Evolutionary conservation across 2,329 filamentous ascomycete genomes (phyloP), one percentile per base, ranked within the genome.

Genomic region (Pseudocercospora fuligena): DNA sequence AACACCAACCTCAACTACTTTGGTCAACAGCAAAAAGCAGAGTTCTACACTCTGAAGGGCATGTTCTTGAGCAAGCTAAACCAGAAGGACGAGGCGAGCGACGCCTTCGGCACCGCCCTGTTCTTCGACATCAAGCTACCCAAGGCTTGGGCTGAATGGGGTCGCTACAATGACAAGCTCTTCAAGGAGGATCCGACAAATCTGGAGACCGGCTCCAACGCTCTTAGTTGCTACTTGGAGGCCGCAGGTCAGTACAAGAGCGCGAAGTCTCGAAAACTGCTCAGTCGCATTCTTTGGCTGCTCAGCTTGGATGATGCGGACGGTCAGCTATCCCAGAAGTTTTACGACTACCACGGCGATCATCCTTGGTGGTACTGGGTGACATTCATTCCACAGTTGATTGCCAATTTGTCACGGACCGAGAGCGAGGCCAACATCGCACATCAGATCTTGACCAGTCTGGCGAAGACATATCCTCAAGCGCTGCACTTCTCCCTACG

Each of bases 281-380:
- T 99, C 29, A 93, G 94, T 63, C 89, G 95, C 47, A 96, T 99
- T 59, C 84, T 99, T 58, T 99, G 95, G 95, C 85, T 99, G 54
- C 86, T 99, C 53, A 98, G 94, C 79, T 84, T 99, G 71, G 95
- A 99, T 76, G 93, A 97, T 75, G 85, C 92, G 0, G 92, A 93
- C 76, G 92, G 92, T 12, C 90, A 87, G 43, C 90, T 99, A 67
- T 91, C 92, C 0, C 85, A 89, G 73, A 93, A 94, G 12, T 99
- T 97, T 72, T 93, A 97, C 71, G 92, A 94, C 73, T 99, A 95
- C 82, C 97, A 98, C 83, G 95, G 95, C 60, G 96, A 99, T 73
- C 97, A 93, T 1, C 93, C 94, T 0, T 93, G 97, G 12, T 99
- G 95, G 95, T 99, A 98, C 81, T 99, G 95, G 95, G 97, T 98